Conservation (phyloP, 345 rosid genomes). For the Lenwebbia sp. region DNA sequence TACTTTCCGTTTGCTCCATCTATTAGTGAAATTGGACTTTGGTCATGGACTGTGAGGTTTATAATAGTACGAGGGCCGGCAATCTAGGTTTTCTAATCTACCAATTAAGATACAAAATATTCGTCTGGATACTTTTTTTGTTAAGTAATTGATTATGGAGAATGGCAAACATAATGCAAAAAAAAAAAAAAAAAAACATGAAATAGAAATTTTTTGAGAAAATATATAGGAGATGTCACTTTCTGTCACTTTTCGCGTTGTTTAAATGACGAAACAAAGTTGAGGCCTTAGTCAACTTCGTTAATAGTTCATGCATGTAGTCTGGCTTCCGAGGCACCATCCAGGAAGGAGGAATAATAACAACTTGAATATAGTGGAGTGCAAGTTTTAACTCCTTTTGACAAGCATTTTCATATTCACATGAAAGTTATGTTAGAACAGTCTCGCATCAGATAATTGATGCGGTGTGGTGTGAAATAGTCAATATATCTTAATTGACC, state of each 20-base stretch:
- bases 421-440: fast-evolving
- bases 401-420: background rate
- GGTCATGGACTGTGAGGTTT: background rate
- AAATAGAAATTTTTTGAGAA: background rate
- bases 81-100: background rate
- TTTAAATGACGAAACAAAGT: background rate
- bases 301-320: background rate
- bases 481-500: background rate
- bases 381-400: background rate
- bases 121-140: background rate
- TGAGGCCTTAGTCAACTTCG: background rate
- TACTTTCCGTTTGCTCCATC: too few relatives aligned
- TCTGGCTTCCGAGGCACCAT: background rate
- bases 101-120: background rate
- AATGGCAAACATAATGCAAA: background rate
- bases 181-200: background rate
- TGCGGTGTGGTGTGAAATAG: fast-evolving
- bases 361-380: background rate
- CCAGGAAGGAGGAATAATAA: background rate
- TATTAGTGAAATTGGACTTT: background rate
- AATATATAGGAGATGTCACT: background rate
- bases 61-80: background rate
- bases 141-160: background rate
- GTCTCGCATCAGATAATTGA: background rate
- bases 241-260: background rate